Percentiles rank a stretch among this genome's conserved stretches.
Evolutionary conservation across 768 basidiomycete genomes (phyloP).

Genomic region (Pleurotus tuoliensis): DNA sequence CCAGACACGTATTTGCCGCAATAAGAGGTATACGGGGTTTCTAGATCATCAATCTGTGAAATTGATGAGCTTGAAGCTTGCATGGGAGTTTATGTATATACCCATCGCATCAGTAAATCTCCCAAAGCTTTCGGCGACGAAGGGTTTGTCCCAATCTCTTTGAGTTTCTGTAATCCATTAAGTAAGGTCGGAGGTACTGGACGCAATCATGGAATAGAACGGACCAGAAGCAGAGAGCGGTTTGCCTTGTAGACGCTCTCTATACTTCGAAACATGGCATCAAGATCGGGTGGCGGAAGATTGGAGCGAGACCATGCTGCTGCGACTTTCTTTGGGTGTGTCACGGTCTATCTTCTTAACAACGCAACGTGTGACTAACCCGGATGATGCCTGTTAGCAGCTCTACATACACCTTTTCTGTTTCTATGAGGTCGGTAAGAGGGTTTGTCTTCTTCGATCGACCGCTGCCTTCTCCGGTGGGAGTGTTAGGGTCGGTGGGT

Average conservation of each 20-base stretch:
- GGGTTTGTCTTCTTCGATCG: slow-evolving; percentile 74
- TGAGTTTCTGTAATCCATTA: slow-evolving; percentile 66
- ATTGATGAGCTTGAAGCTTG: slow-evolving; percentile 13
- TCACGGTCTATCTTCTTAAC: too few relatives aligned
- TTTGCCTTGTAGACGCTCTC: slow-evolving; percentile 93
- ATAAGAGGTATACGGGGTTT: slow-evolving; percentile 82
- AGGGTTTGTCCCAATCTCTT: slow-evolving; percentile 90
- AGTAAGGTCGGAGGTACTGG: slow-evolving; percentile 11
- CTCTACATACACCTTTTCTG: slow-evolving; percentile 90
- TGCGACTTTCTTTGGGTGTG: slow-evolving; percentile 73
- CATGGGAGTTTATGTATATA: slow-evolving; percentile 33
- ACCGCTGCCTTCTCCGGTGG: slow-evolving; percentile 29
- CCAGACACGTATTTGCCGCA: slow-evolving; percentile 65
- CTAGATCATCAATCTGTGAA: slow-evolving; percentile 84
- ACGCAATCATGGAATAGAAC: slow-evolving; percentile 17
- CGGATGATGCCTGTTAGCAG: slow-evolving; percentile 86
- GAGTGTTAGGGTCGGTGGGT: slow-evolving; percentile 15
- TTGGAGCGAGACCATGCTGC: slow-evolving; percentile 97
- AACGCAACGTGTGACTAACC: slow-evolving; percentile 44
- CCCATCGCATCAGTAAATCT: slow-evolving; percentile 97
- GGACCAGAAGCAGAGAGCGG: slow-evolving; percentile 70
- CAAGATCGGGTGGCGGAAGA: slow-evolving; percentile 88
- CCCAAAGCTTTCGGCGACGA: slow-evolving; percentile 92
- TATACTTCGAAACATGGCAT: slow-evolving; percentile 91
- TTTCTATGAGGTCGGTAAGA: slow-evolving; percentile 88